Base-by-base conservation (phyloP, 805 yeast genomes). In the Metschnikowia vanudenii region DNA sequence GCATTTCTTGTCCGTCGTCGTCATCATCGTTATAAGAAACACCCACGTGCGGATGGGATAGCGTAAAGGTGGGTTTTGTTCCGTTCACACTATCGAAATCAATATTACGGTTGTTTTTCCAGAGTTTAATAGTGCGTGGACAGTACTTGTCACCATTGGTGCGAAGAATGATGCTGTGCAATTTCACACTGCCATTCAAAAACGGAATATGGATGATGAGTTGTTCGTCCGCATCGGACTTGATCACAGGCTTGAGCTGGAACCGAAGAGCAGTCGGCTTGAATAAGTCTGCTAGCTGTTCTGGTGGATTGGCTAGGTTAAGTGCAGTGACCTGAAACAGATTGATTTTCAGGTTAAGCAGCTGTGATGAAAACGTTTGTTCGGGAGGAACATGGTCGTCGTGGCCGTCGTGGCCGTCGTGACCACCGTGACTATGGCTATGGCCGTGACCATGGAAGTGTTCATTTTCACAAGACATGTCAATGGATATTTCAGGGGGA, bases 211-310 rank as follows among this genome's bases (percentile, higher is more conserved):
- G 78, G 28, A 92, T 54, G 28, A 91, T 77, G 54, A 91, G 53
- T 61, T 92, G 97, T 48, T 84, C 80, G 59, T 92, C 98, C 2
- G 86, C 81, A 61, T 91, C 97, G 1, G 87, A 79, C 64, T 79
- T 82, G 60, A 69, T 65, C 13, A 69, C 62, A 52, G 69, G 81
- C 49, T 50, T 71, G 9, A 79, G 53, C n/a, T 71, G 63, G 50
- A 78, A 80, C 56, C 78, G 78, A 6, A 73, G 69, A 1, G 73
- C 77, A 39, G 71, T 64, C 2, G 71, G 55, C 53, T 82, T 84
- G 63, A 91, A 78, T 17, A 89, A 68, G 43, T 69, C 62, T 18
- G 57, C 63, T 13, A 74, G 56, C 7, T 85, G 85, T 1, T 72
- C 69, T n/a, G 69, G 68, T 1, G 72, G 72, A 53, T 79, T 81